These are phyloP conservation scores for Diaporthe sp. DNA, from an alignment of 2,329 filamentous ascomycete genomes.

Conservation along the genomic window DNA sequence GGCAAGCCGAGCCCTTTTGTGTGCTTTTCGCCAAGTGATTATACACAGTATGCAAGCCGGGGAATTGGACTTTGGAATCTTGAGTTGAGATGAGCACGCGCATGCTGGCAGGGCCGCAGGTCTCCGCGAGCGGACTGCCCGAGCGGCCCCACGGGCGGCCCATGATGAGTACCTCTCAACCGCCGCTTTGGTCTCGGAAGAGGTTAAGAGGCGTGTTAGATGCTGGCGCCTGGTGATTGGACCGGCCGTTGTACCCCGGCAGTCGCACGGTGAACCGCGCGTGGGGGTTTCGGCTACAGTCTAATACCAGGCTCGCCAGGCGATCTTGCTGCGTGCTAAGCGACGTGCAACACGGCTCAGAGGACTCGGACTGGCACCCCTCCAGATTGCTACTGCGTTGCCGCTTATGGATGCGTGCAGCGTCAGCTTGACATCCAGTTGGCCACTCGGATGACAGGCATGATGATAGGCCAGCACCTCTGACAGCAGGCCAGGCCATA, in stretches of 20 bases:
- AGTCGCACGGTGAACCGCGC: slow-evolving; percentile 25
- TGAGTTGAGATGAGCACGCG: slow-evolving; percentile 19
- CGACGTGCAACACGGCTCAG: neutral
- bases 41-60: slow-evolving; percentile 17
- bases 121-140: slow-evolving; percentile 4
- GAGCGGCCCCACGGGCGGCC: slow-evolving; percentile 6
- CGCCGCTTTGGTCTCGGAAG: neutral
- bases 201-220: neutral
- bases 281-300: slow-evolving; percentile 32
- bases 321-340: neutral
- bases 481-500: neutral
- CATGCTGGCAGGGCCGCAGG: neutral
- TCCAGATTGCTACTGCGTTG: slow-evolving; percentile 11
- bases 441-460: slow-evolving; percentile 12
- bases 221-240: slow-evolving; percentile 13
- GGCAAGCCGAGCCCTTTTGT: slow-evolving; percentile 8
- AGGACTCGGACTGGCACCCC: slow-evolving; percentile 1
- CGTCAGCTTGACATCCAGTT: slow-evolving; percentile 30
- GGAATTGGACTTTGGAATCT: slow-evolving; percentile 4
- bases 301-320: too few species aligned
- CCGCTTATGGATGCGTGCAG: slow-evolving; percentile 36
- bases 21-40: slow-evolving; percentile 25
- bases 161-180: neutral
- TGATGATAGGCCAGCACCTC: neutral
- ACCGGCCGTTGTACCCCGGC: slow-evolving; percentile 9